Evolutionary conservation across 2,329 filamentous ascomycete genomes (phyloP).

Genomic region (Venturia aucupariae): DNA sequence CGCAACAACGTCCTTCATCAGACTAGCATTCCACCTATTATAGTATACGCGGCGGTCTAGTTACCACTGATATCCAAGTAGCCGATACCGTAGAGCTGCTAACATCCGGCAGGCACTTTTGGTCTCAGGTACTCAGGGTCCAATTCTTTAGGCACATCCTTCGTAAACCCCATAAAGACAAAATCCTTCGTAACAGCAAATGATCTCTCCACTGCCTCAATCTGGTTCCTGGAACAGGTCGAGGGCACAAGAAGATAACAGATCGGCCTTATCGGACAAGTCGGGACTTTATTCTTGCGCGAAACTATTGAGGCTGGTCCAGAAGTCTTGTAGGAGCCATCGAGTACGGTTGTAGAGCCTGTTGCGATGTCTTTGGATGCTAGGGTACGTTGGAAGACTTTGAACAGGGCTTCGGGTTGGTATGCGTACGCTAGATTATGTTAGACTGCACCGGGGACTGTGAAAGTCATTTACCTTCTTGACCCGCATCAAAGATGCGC

Average conservation of each 20-base stretch:
- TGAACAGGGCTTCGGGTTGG: slow-evolving; percentile 45
- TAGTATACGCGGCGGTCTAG: too few relatives aligned
- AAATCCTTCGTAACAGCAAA: slow-evolving; percentile 39
- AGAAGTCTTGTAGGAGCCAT: neutral
- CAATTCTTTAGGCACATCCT: neutral
- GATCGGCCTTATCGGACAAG: slow-evolving; percentile 22
- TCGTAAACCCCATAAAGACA: slow-evolving; percentile 24
- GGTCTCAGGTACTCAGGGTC: slow-evolving; percentile 1
- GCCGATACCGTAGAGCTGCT: too few relatives aligned
- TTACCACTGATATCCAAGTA: too few relatives aligned
- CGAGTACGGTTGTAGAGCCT: slow-evolving; percentile 28
- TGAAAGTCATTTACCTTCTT: slow-evolving; percentile 4
- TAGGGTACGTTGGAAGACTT: slow-evolving; percentile 45
- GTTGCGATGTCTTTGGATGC: slow-evolving; percentile 46
- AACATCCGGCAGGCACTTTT: slow-evolving; percentile 4
- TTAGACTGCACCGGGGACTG: neutral
- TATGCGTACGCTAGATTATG: slow-evolving; percentile 37
- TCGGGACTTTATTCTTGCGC: neutral
- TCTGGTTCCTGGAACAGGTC: slow-evolving; percentile 38
- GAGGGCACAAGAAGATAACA: slow-evolving; percentile 32
- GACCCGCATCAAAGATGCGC: slow-evolving; percentile 20
- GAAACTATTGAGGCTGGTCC: neutral
- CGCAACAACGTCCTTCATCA: too few relatives aligned
- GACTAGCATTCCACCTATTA: too few relatives aligned
- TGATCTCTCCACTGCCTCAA: slow-evolving; percentile 32